phyloP scores from a whole-genome alignment of 805 yeast species.

The Metschnikowia kofuensis region DNA sequence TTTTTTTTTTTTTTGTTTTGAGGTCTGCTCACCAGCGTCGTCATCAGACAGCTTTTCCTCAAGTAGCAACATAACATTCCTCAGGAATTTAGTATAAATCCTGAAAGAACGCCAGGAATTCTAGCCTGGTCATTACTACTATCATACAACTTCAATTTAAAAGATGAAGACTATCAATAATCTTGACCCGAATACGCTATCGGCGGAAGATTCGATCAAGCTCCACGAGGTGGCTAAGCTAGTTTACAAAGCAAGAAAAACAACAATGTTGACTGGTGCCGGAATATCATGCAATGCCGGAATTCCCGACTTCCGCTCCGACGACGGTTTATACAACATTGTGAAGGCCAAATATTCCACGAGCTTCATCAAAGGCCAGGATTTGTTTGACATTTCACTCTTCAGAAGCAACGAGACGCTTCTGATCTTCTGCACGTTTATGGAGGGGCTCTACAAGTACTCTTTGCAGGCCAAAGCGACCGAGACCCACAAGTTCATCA shows the following conservation, averaged over 20 bases:
- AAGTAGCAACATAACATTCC: neutral
- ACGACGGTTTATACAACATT: conserved; percentile 76
- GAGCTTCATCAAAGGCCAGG: conserved; percentile 76
- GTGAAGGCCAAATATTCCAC: conserved; percentile 63
- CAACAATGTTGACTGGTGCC: conserved; percentile 86
- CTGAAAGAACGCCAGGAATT: neutral
- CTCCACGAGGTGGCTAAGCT: conserved; percentile 39
- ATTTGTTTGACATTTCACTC: conserved; percentile 81
- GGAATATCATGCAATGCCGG: conserved; percentile 97
- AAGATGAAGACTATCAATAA: conserved; percentile 32
- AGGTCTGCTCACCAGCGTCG: neutral
- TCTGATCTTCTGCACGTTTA: conserved; percentile 79
- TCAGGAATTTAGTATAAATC: neutral
- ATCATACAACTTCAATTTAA: too few species aligned
- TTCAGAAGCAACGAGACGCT: conserved; percentile 68
- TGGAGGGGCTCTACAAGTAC: conserved; percentile 71
- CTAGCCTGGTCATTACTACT: too few species aligned
- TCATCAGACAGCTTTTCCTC: too few species aligned
- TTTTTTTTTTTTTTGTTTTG: conserved; percentile 7
- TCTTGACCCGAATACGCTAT: conserved; percentile 15
- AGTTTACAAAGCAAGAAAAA: conserved; percentile 52
- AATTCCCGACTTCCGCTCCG: conserved; percentile 89
- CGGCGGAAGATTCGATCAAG: conserved; percentile 31
- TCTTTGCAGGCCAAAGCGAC: conserved; percentile 75
- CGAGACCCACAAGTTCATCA: conserved; percentile 75